These are phyloP conservation scores for Massariosphaeria phaeospora DNA, from an alignment of 495 filamentous ascomycete species.

Conservation along the genomic window DNA sequence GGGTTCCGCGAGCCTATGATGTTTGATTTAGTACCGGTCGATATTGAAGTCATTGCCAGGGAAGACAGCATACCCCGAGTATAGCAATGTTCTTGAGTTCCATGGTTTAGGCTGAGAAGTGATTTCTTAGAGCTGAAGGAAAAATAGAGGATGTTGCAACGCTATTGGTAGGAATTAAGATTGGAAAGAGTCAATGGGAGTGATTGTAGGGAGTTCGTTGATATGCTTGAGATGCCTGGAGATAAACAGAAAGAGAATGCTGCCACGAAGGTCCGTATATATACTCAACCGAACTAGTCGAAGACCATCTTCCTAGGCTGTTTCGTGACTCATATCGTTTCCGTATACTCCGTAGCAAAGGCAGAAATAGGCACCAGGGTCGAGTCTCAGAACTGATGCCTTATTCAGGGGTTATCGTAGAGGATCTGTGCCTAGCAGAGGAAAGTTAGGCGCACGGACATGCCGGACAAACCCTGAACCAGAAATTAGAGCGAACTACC, in stretches of 20 bases:
- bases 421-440: too few species aligned
- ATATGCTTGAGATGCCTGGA: background rate
- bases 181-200: background rate
- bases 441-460: too few species aligned
- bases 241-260: background rate
- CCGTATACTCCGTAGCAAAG: too few species aligned
- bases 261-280: too few species aligned
- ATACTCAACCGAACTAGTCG: too few species aligned
- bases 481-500: too few species aligned
- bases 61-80: conserved; percentile 11
- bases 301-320: too few species aligned
- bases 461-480: too few species aligned
- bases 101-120: conserved; percentile 3
- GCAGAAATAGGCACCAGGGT: too few species aligned
- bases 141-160: background rate
- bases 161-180: background rate
- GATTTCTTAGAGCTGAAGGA: background rate
- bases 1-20: conserved; percentile 17
- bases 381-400: too few species aligned
- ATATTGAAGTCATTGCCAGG: background rate
- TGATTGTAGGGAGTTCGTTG: background rate
- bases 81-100: conserved; percentile 27
- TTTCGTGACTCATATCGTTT: too few species aligned
- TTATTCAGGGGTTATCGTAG: too few species aligned
- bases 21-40: background rate